Evolutionary conservation across 2,329 filamentous ascomycete genomes (phyloP).

Genomic region (Nannizziopsis barbatae): DNA sequence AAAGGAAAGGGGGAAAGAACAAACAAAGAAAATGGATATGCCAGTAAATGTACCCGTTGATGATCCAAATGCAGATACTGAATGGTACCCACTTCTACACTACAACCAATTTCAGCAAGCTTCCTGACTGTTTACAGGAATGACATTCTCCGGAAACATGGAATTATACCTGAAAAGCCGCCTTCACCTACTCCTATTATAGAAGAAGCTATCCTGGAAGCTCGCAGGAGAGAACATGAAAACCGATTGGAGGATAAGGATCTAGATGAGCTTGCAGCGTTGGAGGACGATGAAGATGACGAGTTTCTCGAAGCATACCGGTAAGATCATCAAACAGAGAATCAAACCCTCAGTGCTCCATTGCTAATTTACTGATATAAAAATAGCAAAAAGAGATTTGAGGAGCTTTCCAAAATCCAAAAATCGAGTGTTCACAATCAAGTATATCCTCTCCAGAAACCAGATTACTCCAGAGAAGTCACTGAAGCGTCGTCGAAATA

Average conservation of each 20-base stretch:
- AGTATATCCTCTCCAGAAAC: constrained; percentile 89
- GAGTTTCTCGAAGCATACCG: constrained; percentile 79
- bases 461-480: constrained; percentile 81
- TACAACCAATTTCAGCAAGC: constrained; percentile 11
- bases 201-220: constrained; percentile 82
- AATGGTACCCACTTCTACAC: constrained; percentile 55
- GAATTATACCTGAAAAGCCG: constrained; percentile 93
- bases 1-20: no score
- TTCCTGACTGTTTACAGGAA: constrained; percentile 54
- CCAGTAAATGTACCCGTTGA: constrained; percentile 73
- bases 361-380: neutral
- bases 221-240: constrained; percentile 71
- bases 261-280: constrained; percentile 79
- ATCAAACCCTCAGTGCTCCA: neutral
- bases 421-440: constrained; percentile 72
- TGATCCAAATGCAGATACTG: constrained; percentile 91
- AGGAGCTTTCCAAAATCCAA: constrained; percentile 64
- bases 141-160: constrained; percentile 93
- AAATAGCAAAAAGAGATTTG: constrained; percentile 62
- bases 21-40: constrained; percentile 38
- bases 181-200: constrained; percentile 92
- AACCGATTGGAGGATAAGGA: constrained; percentile 91
- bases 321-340: constrained; percentile 23
- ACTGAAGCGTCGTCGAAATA: constrained; percentile 72
- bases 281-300: constrained; percentile 94